phyloP scores from a whole-genome alignment of 768 basidiomycete species.

The Rhizopogon roseolus region DNA sequence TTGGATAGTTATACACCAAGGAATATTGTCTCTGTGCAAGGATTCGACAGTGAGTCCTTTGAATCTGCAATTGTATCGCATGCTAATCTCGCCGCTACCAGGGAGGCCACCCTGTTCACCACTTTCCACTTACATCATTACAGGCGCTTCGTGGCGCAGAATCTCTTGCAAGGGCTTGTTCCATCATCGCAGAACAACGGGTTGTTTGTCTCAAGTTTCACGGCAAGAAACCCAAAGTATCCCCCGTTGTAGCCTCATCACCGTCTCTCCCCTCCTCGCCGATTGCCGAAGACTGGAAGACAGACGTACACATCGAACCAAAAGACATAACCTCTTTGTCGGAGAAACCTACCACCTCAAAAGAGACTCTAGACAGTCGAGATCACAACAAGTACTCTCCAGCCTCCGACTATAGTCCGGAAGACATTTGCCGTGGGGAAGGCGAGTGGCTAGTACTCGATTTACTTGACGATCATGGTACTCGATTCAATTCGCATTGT shows the following conservation, averaged over 20 bases:
- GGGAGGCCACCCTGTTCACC: slow-evolving; percentile 36
- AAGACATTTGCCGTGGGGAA: slow-evolving; percentile 13
- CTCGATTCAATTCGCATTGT: background rate
- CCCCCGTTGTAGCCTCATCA: slow-evolving; percentile 7
- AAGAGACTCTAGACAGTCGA: slow-evolving; percentile 4
- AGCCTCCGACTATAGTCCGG: background rate
- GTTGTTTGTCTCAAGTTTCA: slow-evolving; percentile 40
- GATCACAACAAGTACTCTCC: background rate
- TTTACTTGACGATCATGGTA: slow-evolving; percentile 43
- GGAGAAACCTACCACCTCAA: background rate
- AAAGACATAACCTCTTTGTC: background rate
- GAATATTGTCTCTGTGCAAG: slow-evolving; percentile 49
- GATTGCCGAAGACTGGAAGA: slow-evolving; percentile 9
- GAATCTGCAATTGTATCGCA: background rate
- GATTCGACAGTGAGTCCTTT: slow-evolving; percentile 41
- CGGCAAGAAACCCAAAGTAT: background rate
- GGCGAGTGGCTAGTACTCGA: slow-evolving; percentile 52
- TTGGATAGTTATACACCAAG: slow-evolving; percentile 59
- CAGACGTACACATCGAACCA: slow-evolving; percentile 4
- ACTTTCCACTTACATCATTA: slow-evolving; percentile 35
- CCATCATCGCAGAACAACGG: slow-evolving; percentile 16
- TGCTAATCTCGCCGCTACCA: slow-evolving; percentile 14
- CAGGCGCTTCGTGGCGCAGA: slow-evolving; percentile 40
- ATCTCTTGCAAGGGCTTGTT: slow-evolving; percentile 30
- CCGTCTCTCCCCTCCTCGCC: slow-evolving; percentile 23